Evolutionary conservation across 2,329 filamentous ascomycete genomes (phyloP), one percentile per base, ranked within the genome.

Genomic region (Phialemonium atrogriseum): DNA sequence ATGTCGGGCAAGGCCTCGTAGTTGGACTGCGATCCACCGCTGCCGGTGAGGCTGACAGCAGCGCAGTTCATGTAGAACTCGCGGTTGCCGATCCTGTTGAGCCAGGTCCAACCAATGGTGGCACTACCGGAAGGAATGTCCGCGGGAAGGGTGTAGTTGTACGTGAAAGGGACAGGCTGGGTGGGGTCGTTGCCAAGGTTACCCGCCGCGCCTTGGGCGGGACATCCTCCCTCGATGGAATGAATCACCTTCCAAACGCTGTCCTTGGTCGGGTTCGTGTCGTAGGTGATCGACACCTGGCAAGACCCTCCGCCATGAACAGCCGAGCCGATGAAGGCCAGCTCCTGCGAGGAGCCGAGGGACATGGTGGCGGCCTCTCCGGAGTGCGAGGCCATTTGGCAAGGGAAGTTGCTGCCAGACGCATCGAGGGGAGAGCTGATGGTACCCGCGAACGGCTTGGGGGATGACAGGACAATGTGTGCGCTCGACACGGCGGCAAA

Each of bases 21-120:
- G 42, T 72, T 72, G 2, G 64, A 55, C 34, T 74, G 47, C 25
- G 57, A 55, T 32, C 71, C 71, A 0, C 58, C 59, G 0, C 40
- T 42, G 7, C 73, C 73, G 0, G 73, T 73, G 15, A 96, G 67
- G 0, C 66, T 70, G 28, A 94, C 56, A 0, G 84, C 76, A 0
- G 82, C 85, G 46, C 89, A 98, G 70, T 94, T 93, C 87, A 94
- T 94, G 69, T 96, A 95, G 70, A 94, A 86, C 54, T 96, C 91
- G 1, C 88, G 80, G 63, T 94, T 94, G 3, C 91, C 91, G 8
- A 94, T 50, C 37, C 81, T 82, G 66, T 96, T 96, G 59, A 94
- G 77, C 91, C 91, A 96, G 1, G 86, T 86, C 87, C 88, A 96
- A 0, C 85, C 85, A 5, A 96, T 66, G 0, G 79, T 84, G 16